A percentile compares a stretch with the other conserved stretches of the same genome.
Conservation (phyloP, 2,329 filamentous ascomycete genomes). For the Alternaria alternata region DNA sequence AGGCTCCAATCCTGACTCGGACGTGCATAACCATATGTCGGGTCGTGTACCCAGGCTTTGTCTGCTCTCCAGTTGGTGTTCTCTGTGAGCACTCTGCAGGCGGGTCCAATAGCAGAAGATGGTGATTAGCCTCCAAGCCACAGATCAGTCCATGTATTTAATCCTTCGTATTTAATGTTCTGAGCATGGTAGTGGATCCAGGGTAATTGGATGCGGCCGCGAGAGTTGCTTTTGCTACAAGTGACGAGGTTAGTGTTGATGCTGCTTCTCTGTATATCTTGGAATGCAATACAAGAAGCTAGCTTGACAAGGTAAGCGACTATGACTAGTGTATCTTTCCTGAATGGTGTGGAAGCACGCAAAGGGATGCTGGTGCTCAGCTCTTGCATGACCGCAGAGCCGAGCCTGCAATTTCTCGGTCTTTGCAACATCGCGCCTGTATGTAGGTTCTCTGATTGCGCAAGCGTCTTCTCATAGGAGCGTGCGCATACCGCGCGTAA, state of each 20-base stretch:
- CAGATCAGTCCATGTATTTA: background rate
- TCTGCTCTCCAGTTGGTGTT: background rate
- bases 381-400: background rate
- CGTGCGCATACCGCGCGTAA: background rate
- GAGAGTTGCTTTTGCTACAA: background rate
- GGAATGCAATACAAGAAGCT: background rate
- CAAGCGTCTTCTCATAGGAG: background rate
- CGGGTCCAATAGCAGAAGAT: background rate
- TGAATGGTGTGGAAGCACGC: background rate
- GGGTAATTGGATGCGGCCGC: background rate
- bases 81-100: background rate
- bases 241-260: background rate
- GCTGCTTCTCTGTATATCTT: background rate
- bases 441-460: background rate
- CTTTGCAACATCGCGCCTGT: background rate
- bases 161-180: background rate
- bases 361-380: background rate
- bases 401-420: background rate
- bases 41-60: background rate
- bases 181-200: background rate
- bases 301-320: background rate
- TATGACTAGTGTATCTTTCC: background rate
- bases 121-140: background rate
- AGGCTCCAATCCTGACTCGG: background rate
- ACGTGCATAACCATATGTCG: background rate